These are phyloP conservation scores for Albugo laibachii DNA, from an alignment of 352 stramenopile species.

Conservation along the genomic window DNA sequence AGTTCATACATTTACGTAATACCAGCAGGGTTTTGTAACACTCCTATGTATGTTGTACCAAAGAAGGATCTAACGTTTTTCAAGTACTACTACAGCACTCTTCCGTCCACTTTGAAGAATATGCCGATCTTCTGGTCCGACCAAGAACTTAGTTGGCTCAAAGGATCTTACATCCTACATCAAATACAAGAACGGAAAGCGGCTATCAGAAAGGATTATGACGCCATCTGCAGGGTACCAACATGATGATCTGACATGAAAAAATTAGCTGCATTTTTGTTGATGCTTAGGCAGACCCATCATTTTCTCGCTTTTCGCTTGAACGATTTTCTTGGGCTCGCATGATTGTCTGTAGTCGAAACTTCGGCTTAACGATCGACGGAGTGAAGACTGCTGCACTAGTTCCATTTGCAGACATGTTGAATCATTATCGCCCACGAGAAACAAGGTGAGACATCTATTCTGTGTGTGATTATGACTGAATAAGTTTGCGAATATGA, in stretches of 20 bases:
- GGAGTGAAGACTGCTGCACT: conserved; percentile 93
- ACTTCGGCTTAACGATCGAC: conserved; percentile 97
- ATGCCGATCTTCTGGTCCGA: conserved; percentile 99
- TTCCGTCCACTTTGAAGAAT: conserved; percentile 89
- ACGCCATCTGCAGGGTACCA: conserved; percentile 80
- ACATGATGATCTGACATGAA: background rate
- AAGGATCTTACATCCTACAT: conserved; percentile 83
- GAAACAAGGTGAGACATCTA: conserved; percentile 93
- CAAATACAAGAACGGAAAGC: conserved; percentile 91
- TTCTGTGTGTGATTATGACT: background rate
- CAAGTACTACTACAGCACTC: conserved; percentile 94
- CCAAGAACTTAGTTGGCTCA: conserved; percentile 83
- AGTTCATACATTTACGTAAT: no score
- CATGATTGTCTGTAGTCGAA: conserved; percentile 97
- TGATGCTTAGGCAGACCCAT: conserved; percentile 40
- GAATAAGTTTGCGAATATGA: background rate
- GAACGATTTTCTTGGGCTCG: conserved; percentile 96
- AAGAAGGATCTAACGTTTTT: conserved; percentile 68
- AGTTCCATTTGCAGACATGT: conserved; percentile 98
- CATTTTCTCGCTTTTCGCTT: conserved; percentile 86
- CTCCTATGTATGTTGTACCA: background rate
- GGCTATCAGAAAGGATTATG: conserved; percentile 95
- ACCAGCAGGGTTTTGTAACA: no score
- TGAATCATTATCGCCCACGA: conserved; percentile 97
- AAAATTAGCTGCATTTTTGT: background rate